Evolutionary conservation across 2,329 filamentous ascomycete species (phyloP).

Genomic region (Neopestalotiopsis sp.): DNA sequence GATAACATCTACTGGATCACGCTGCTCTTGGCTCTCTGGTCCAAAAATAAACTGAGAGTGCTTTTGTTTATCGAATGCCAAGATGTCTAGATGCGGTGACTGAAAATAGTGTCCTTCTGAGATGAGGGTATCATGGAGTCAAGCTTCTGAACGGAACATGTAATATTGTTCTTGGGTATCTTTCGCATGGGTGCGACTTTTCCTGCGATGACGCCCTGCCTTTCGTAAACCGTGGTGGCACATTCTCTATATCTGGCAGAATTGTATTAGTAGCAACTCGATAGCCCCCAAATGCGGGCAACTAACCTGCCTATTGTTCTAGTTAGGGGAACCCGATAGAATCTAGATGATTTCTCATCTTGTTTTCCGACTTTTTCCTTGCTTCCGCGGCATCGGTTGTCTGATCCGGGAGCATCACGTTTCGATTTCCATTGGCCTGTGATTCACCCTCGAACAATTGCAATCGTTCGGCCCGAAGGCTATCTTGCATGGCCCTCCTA

Average conservation of each 20-base stretch:
- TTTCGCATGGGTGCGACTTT: too few species aligned
- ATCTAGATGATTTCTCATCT: not conserved
- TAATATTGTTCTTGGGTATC: too few species aligned
- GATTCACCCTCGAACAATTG: not conserved
- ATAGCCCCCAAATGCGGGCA: too few species aligned
- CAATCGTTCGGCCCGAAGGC: not conserved
- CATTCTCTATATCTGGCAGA: too few species aligned
- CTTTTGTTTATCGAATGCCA: conserved; percentile 1
- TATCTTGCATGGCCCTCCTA: not conserved
- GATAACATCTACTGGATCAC: not conserved
- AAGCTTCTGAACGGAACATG: too few species aligned
- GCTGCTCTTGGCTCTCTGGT: conserved; percentile 9
- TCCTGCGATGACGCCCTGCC: too few species aligned
- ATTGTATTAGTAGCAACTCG: too few species aligned
- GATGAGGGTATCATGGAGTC: too few species aligned
- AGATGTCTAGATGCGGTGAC: not conserved
- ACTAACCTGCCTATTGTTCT: too few species aligned
- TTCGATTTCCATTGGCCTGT: not conserved
- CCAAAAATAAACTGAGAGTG: not conserved
- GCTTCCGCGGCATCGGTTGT: not conserved
- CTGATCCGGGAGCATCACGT: not conserved
- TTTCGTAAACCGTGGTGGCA: too few species aligned
- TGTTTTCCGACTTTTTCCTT: too few species aligned
- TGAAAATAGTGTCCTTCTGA: not conserved
- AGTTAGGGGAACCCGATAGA: not conserved